Conservation (phyloP, 75 land plant species). For the Selaginella tamariscina region DNA sequence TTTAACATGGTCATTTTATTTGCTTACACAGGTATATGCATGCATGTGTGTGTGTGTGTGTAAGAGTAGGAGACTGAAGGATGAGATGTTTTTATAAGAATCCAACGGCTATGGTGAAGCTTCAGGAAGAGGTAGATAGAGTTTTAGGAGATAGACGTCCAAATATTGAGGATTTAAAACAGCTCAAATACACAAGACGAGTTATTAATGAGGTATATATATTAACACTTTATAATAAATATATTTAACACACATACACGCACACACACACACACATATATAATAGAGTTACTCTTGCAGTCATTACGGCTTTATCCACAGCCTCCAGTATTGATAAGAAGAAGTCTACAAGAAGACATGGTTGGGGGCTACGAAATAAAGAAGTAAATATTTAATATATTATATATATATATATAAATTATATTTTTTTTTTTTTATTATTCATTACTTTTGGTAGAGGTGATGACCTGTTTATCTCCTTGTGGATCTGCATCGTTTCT, state of each 20-base stretch:
- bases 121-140: slow-evolving; percentile 86
- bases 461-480: slow-evolving; percentile 89
- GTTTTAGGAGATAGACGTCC: slow-evolving; percentile 80
- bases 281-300: slow-evolving; percentile 47
- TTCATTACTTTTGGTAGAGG: slow-evolving; percentile 34
- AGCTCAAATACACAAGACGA: slow-evolving; percentile 68
- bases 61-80: background rate
- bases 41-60: background rate
- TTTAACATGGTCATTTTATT: slow-evolving; percentile 91
- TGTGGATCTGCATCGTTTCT: slow-evolving; percentile 79
- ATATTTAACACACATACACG: no score
- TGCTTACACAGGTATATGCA: slow-evolving; percentile 56
- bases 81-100: slow-evolving; percentile 34
- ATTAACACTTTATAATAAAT: no score
- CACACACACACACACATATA: no score
- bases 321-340: slow-evolving; percentile 87
- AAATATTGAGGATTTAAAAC: slow-evolving; percentile 78
- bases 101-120: slow-evolving; percentile 60
- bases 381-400: slow-evolving; percentile 31
- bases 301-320: slow-evolving; percentile 89
- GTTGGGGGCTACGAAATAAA: slow-evolving; percentile 65
- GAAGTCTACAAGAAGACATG: slow-evolving; percentile 63
- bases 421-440: background rate
- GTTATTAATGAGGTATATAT: slow-evolving; percentile 85
- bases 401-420: background rate